Evolutionary conservation across 768 basidiomycete genomes (phyloP), one percentile per base, ranked within the genome.

Genomic region (Russula ochroleuca): DNA sequence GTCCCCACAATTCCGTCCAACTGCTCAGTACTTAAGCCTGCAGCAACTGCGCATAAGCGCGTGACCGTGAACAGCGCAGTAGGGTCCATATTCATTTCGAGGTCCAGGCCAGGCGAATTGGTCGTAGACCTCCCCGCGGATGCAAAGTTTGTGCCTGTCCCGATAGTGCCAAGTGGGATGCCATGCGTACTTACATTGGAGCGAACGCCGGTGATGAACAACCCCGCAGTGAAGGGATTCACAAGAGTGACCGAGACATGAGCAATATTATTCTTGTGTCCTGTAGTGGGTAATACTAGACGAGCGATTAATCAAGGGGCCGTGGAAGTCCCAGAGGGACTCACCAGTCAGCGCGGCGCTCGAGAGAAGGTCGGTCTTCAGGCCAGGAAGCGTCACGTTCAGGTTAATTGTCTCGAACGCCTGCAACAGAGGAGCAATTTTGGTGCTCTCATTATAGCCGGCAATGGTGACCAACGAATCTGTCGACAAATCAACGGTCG

Each of bases 31-130:
- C 82, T 76, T 57, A 87, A 70, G 1, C 86, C 85, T 11, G 86
- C 87, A 60, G 85, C 78, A 14, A 85, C 78, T 4, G 86, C 86
- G 13, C 90, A 78, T 5, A 78, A 76, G n/a, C 87, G 81, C 37
- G 86, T 86, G 25, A 90, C 75, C 0, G 87, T 86, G 72, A 91
- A 90, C 41, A 91, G 75, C n/a, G 80, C 75, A 10, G 82, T 72
- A 21, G 87, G 86, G 66, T 88, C 83, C 66, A 85, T 80, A 70
- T 89, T 87, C 81, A 90, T 81, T 68, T 83, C 74, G 59, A 89
- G 74, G 62, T 83, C 74, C 62, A 90, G 75, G 7, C 70, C 70
- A 9, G 88, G 87, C 2, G 85, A 87, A 37, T 76, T 73, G 2
- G 81, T 85, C 3, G 78, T 81, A 5, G 78, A 73, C 64, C 84